A percentile compares a stretch with the other conserved stretches of the same genome.
Conservation (phyloP, 768 basidiomycete genomes). For the Hemileccinum impolitum region DNA sequence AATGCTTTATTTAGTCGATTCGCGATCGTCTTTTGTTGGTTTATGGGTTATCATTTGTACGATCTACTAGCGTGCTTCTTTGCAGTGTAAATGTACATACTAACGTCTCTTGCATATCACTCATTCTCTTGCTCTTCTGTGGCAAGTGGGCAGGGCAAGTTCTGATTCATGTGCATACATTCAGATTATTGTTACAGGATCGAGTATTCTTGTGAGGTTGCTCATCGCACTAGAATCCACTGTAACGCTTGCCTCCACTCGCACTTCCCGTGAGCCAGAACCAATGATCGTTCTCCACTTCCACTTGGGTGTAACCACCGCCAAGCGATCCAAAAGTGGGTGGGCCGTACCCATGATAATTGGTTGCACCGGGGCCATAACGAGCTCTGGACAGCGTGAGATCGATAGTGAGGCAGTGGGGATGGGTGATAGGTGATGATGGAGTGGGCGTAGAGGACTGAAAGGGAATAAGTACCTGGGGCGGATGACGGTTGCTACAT, state of each 20-base stretch:
- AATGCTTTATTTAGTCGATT: too few species aligned
- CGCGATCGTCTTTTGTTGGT: too few species aligned
- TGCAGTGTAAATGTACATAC: too few species aligned
- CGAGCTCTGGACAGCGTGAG: slow-evolving; percentile 10
- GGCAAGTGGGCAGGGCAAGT: too few species aligned
- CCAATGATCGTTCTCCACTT: slow-evolving; percentile 20
- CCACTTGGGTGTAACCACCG: slow-evolving; percentile 18
- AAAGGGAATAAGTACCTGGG: not conserved
- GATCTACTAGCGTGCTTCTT: not conserved
- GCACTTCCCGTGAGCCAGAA: slow-evolving; percentile 19
- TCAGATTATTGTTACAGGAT: too few species aligned
- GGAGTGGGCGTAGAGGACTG: slow-evolving; percentile 16
- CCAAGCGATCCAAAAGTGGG: slow-evolving; percentile 16
- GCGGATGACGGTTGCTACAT: too few species aligned
- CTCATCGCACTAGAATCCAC: not conserved
- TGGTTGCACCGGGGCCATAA: slow-evolving; percentile 12
- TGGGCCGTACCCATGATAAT: slow-evolving; percentile 11
- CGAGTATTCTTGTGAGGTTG: too few species aligned
- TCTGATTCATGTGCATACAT: too few species aligned
- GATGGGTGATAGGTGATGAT: slow-evolving; percentile 6
- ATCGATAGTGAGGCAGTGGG: slow-evolving; percentile 8
- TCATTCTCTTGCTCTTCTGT: too few species aligned
- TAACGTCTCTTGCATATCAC: too few species aligned
- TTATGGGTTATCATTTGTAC: too few species aligned
- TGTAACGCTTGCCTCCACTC: slow-evolving; percentile 4